Conservation (phyloP, 495 filamentous ascomycete genomes). For the Penicilliopsis zonata region DNA sequence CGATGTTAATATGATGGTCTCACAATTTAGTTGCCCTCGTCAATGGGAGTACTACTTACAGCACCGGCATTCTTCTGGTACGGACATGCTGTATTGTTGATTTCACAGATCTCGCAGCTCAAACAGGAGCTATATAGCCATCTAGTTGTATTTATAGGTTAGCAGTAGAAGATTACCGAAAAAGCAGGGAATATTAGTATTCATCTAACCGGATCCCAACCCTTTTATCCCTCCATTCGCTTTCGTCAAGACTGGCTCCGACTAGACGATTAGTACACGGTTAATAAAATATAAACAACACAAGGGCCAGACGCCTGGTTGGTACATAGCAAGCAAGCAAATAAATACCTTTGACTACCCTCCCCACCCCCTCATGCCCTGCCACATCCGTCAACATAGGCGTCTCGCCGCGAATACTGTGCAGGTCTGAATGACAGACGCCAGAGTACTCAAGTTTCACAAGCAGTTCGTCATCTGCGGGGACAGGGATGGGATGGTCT, state of each 20-base stretch:
- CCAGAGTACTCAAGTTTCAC: constrained; percentile 32
- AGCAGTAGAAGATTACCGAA: neutral
- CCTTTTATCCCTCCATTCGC: constrained; percentile 21
- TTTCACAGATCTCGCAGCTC: constrained; percentile 31
- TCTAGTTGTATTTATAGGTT: constrained; percentile 9
- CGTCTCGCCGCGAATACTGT: constrained; percentile 32
- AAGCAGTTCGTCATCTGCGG: constrained; percentile 22
- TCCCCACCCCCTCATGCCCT: constrained; percentile 32
- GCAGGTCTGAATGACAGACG: constrained; percentile 32
- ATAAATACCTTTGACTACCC: constrained; percentile 20
- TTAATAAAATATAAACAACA: neutral
- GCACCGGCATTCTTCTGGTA: constrained; percentile 32
- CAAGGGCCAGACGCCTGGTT: neutral
- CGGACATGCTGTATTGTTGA: constrained; percentile 33
- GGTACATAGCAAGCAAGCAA: neutral
- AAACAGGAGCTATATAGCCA: constrained; percentile 35
- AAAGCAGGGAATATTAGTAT: constrained; percentile 2
- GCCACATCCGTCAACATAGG: constrained; percentile 35
- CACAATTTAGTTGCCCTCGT: neutral
- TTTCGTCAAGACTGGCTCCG: constrained; percentile 15
- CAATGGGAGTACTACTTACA: constrained; percentile 12
- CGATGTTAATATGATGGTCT: constrained; percentile 1
- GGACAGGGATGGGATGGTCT: constrained; percentile 20
- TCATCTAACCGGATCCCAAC: constrained; percentile 29
- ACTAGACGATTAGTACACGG: no score